Percentiles rank a stretch among this genome's conserved stretches.
phyloP scores from a whole-genome alignment of 2,329 filamentous ascomycete genomes.

The Fusarium sp. region DNA sequence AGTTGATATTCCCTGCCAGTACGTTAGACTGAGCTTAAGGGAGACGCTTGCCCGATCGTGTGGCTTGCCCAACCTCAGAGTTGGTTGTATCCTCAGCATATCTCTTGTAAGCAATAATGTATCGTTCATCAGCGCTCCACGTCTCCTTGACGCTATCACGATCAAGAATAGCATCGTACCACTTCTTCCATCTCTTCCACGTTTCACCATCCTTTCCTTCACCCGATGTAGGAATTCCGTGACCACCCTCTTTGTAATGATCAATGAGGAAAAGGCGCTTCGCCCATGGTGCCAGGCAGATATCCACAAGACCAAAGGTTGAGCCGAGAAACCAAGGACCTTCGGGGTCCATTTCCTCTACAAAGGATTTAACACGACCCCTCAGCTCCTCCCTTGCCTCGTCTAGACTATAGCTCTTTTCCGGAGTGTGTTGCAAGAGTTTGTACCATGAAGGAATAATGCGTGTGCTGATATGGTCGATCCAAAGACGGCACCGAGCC shows the following conservation, averaged over 20 bases:
- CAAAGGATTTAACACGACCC: slow-evolving; percentile 69
- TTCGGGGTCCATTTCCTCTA: slow-evolving; percentile 68
- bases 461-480: slow-evolving; percentile 75
- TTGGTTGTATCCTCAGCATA: slow-evolving; percentile 76
- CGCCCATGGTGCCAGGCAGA: slow-evolving; percentile 79
- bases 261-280: slow-evolving; percentile 80
- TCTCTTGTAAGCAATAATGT: slow-evolving; percentile 75
- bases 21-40: slow-evolving; percentile 54
- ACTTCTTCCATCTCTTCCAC: slow-evolving; percentile 75
- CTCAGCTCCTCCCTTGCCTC: slow-evolving; percentile 71
- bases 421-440: slow-evolving; percentile 66
- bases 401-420: slow-evolving; percentile 62
- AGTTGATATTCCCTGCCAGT: rapidly evolving
- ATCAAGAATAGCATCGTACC: slow-evolving; percentile 69
- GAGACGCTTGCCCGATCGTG: slow-evolving; percentile 71
- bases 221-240: slow-evolving; percentile 62
- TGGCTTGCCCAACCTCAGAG: slow-evolving; percentile 72
- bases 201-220: slow-evolving; percentile 71
- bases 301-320: slow-evolving; percentile 75
- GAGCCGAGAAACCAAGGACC: slow-evolving; percentile 75
- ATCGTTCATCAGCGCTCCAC: slow-evolving; percentile 75
- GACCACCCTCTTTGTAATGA: slow-evolving; percentile 74
- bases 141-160: slow-evolving; percentile 75
- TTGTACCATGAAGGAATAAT: slow-evolving; percentile 79
- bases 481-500: slow-evolving; percentile 78